Percentiles rank a stretch among this genome's conserved stretches.
These are phyloP conservation scores for Cinnamomum chago DNA, from an alignment of 164 flowering plant species.

Conservation along the genomic window DNA sequence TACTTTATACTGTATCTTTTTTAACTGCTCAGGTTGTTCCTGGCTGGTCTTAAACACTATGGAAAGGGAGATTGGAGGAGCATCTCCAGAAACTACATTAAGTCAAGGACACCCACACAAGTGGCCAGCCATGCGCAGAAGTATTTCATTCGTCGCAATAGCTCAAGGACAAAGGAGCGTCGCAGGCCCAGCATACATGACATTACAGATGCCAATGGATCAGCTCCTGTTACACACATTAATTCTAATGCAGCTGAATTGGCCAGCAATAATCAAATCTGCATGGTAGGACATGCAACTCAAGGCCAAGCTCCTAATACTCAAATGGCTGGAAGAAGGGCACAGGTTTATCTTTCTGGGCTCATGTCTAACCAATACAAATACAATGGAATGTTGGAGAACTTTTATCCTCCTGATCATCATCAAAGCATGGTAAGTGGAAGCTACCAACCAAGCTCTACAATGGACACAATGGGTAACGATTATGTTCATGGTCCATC, in stretches of 20 bases:
- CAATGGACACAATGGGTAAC: too few relatives aligned
- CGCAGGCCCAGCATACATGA: constrained; percentile 15
- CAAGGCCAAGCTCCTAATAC: neutral
- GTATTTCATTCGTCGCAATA: constrained; percentile 12
- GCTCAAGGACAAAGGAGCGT: neutral
- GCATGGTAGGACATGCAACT: neutral
- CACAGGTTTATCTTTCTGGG: neutral
- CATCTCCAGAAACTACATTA: constrained; percentile 22
- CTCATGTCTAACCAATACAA: neutral
- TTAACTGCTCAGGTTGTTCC: constrained; percentile 20
- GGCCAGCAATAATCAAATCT: neutral
- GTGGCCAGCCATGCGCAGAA: constrained; percentile 32
- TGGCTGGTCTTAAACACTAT: constrained; percentile 15
- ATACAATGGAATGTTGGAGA: neutral
- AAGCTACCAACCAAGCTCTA: too few relatives aligned
- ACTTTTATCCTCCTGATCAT: too few relatives aligned
- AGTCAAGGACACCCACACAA: constrained; percentile 23
- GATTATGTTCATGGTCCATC: too few relatives aligned
- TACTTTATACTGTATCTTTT: neutral
- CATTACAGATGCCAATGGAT: neutral
- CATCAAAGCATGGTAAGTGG: too few relatives aligned
- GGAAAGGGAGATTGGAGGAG: constrained; percentile 31
- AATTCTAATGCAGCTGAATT: neutral
- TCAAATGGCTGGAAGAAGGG: neutral
- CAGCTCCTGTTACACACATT: neutral